Conservation (phyloP, 2,329 filamentous ascomycete species). For the Blastomyces emzantsi region DNA sequence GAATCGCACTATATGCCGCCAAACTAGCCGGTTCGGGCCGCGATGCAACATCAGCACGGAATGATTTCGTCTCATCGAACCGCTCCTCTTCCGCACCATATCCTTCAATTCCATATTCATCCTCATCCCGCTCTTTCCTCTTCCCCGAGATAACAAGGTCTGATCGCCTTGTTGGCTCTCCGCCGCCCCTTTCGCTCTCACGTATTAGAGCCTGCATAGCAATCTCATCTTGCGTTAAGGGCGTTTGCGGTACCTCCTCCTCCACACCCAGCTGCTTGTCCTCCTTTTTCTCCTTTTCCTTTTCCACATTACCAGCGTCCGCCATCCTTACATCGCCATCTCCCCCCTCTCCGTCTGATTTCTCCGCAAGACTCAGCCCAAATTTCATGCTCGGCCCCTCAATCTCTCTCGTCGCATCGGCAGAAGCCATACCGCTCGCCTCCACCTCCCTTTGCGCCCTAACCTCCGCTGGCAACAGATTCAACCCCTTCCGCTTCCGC, state of each 20-base stretch:
- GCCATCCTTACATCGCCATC: slow-evolving; percentile 25
- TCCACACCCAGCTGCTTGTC: slow-evolving; percentile 26
- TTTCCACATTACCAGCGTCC: not conserved
- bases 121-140: slow-evolving; percentile 20
- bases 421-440: slow-evolving; percentile 24
- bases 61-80: slow-evolving; percentile 48
- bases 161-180: slow-evolving; percentile 24
- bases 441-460: slow-evolving; percentile 40
- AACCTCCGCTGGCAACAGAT: slow-evolving; percentile 50
- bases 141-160: slow-evolving; percentile 47
- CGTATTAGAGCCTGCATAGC: slow-evolving; percentile 61
- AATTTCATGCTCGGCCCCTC: slow-evolving; percentile 45
- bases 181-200: slow-evolving; percentile 35
- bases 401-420: slow-evolving; percentile 36
- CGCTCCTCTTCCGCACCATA: slow-evolving; percentile 38
- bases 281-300: slow-evolving; percentile 17
- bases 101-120: slow-evolving; percentile 22
- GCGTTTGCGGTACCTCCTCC: slow-evolving; percentile 22
- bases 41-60: slow-evolving; percentile 57
- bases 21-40: slow-evolving; percentile 69
- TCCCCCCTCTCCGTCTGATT: slow-evolving; percentile 17
- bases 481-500: slow-evolving; percentile 49
- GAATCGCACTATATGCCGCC: slow-evolving; percentile 78
- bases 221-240: slow-evolving; percentile 50
- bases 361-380: slow-evolving; percentile 46